These are phyloP conservation scores for Cryptococcus wingfieldii DNA, from an alignment of 1,284 basidiomycete genomes.

Conservation along the genomic window DNA sequence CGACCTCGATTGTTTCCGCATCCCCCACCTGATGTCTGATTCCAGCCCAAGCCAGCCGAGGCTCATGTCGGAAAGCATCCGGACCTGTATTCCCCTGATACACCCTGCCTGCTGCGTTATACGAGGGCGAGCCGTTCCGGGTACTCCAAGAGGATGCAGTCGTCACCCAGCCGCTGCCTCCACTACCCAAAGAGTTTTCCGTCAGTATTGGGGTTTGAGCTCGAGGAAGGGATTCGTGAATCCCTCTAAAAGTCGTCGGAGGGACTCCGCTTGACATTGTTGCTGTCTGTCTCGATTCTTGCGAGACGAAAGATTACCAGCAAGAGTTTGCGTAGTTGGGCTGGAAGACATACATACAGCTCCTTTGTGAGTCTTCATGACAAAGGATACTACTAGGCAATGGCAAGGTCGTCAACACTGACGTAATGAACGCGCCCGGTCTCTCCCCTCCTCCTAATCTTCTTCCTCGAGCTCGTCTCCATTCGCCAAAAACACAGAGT, in stretches of 20 bases:
- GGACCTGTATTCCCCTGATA: not conserved
- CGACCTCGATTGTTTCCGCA: conserved; percentile 4
- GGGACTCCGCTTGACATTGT: not conserved
- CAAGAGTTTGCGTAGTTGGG: no score
- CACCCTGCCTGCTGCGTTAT: not conserved
- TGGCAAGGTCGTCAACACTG: not conserved
- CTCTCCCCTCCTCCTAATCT: conserved; percentile 6
- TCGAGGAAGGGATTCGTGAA: not conserved
- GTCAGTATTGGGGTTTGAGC: not conserved
- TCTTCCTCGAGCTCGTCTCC: conserved; percentile 55
- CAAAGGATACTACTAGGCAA: conserved; percentile 3
- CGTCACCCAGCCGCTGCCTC: conserved; percentile 14
- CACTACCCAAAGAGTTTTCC: not conserved
- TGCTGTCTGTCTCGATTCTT: not conserved
- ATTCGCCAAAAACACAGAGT: conserved; percentile 32
- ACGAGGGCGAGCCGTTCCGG: not conserved
- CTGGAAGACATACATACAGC: not conserved
- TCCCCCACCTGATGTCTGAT: conserved; percentile 20
- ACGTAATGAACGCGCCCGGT: not conserved
- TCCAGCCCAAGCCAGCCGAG: conserved; percentile 27
- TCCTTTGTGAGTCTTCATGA: conserved; percentile 5
- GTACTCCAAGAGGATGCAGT: conserved; percentile 8
- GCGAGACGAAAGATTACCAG: no score
- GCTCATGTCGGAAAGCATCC: not conserved
- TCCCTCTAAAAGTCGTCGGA: not conserved